phyloP scores from a whole-genome alignment of 2,329 filamentous ascomycete genomes.

The Arthrobotrys megalospora region DNA sequence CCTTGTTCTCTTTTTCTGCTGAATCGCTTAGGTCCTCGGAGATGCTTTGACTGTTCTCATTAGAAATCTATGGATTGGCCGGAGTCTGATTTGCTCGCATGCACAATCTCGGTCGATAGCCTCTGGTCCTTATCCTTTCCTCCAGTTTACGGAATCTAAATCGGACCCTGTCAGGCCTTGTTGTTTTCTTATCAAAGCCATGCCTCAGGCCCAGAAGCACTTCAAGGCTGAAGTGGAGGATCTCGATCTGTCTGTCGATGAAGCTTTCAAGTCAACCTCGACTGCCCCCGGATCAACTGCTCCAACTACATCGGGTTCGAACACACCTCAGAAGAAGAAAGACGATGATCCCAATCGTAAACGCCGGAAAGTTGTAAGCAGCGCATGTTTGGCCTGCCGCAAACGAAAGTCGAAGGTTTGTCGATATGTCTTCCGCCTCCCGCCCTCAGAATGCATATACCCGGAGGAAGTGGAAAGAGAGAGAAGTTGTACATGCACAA shows the following conservation, averaged over 20 bases:
- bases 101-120: conserved; percentile 55
- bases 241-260: conserved; percentile 31
- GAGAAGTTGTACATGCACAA: conserved; percentile 11
- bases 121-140: conserved; percentile 49
- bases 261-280: conserved; percentile 29
- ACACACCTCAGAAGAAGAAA: conserved; percentile 54
- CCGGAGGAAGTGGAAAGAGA: conserved; percentile 16
- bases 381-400: conserved; percentile 85
- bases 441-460: conserved; percentile 22
- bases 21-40: conserved; percentile 57
- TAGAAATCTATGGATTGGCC: conserved; percentile 57
- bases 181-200: conserved; percentile 47
- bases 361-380: conserved; percentile 81
- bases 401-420: conserved; percentile 80
- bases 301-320: conserved; percentile 37
- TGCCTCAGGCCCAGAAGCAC: conserved; percentile 59
- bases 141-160: conserved; percentile 52
- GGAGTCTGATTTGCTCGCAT: conserved; percentile 53
- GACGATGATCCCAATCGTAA: conserved; percentile 69
- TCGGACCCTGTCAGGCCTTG: conserved; percentile 28
- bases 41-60: conserved; percentile 49
- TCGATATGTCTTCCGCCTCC: conserved; percentile 46
- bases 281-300: conserved; percentile 26
- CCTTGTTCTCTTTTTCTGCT: conserved; percentile 33
- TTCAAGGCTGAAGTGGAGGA: conserved; percentile 55